A percentile compares a stretch with the other conserved stretches of the same genome.
These are phyloP conservation scores for Scenedesmus sp. DNA, from an alignment of 163 green algal genomes.

Conservation along the genomic window DNA sequence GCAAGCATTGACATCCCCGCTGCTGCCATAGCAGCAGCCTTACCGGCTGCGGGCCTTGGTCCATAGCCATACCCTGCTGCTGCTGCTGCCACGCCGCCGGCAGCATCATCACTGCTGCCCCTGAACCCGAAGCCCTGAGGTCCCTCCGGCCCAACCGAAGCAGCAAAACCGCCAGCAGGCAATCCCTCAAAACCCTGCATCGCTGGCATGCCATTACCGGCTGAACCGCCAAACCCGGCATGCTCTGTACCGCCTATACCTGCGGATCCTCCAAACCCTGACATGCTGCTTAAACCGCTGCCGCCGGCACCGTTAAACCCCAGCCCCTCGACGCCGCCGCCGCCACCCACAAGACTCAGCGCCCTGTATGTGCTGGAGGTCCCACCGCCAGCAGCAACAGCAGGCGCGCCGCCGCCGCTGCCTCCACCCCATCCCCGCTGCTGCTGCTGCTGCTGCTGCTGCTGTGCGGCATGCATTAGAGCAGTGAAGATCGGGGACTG, in stretches of 20 bases:
- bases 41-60: not conserved
- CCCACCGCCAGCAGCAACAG: not conserved
- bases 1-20: not conserved
- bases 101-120: not conserved
- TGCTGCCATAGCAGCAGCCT: conserved; percentile 3
- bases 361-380: conserved; percentile 35
- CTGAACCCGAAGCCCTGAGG: not conserved
- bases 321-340: not conserved
- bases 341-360: conserved; percentile 1
- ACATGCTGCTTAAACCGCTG: not conserved
- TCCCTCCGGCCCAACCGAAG: not conserved
- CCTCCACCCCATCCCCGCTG: not conserved
- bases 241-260: not conserved
- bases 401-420: not conserved
- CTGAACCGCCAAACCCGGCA: not conserved
- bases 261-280: not conserved
- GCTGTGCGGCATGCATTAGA: conserved; percentile 16
- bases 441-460: conserved; percentile 25
- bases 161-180: not conserved
- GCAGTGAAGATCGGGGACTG: conserved; percentile 31
- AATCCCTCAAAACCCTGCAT: not conserved
- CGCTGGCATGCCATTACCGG: too few species aligned
- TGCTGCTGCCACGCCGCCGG: not conserved
- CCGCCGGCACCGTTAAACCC: not conserved
- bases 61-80: conserved; percentile 5